Evolutionary conservation across 2,329 filamentous ascomycete genomes (phyloP).

Genomic region (Aspergillus thermomutatus): DNA sequence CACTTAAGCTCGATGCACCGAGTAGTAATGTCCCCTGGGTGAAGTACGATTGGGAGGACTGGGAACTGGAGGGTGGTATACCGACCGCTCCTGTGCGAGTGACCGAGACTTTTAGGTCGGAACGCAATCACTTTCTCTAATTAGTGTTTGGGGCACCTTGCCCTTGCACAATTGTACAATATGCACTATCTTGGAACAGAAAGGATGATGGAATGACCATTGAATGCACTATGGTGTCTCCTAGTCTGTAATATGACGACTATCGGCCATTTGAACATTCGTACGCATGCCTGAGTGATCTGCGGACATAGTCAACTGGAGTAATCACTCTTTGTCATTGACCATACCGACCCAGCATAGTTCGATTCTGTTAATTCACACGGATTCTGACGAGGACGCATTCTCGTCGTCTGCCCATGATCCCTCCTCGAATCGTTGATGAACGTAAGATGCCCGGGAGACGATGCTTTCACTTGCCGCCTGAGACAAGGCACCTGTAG

Average conservation of each 20-base stretch:
- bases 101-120: conserved; percentile 7
- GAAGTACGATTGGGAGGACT: conserved; percentile 17
- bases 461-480: not conserved
- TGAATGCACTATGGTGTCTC: not conserved
- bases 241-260: not conserved
- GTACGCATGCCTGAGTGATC: not conserved
- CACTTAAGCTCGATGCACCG: conserved; percentile 23
- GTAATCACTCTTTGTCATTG: not conserved
- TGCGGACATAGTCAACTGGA: not conserved
- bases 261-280: not conserved
- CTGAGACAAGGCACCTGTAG: not conserved
- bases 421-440: not conserved
- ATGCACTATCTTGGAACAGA: not conserved
- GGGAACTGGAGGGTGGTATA: conserved; percentile 31
- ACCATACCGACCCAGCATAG: not conserved
- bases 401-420: not conserved
- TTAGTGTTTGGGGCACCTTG: not conserved
- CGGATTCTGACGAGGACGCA: not conserved
- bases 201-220: conserved; percentile 1
- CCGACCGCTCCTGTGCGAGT: conserved; percentile 23
- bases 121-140: conserved; percentile 9
- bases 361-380: not conserved
- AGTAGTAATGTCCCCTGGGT: conserved; percentile 16
- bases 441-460: not conserved
- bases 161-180: not conserved